phyloP scores from a whole-genome alignment of 306 rosid genomes.

The Hylodesmum podocarpum region DNA sequence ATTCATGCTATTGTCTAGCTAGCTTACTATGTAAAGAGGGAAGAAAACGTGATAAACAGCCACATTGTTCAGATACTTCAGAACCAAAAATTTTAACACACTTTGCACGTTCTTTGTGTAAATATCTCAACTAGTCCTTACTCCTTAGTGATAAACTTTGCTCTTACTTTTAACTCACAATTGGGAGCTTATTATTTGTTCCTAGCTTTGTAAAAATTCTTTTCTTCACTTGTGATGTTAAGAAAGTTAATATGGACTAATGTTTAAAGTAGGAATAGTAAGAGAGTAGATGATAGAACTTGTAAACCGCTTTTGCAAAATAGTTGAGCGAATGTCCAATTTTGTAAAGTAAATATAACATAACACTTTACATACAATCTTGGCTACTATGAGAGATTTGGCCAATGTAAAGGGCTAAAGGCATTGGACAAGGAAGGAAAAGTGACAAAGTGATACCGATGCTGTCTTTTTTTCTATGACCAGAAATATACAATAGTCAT shows the following conservation, averaged over 20 bases:
- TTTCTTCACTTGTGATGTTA: conserved; percentile 2
- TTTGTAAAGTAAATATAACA: neutral
- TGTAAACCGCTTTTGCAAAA: conserved; percentile 31
- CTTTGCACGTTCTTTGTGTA: conserved; percentile 11
- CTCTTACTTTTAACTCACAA: too few species aligned
- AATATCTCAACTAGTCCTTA: conserved; percentile 6
- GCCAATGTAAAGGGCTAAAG: conserved; percentile 24
- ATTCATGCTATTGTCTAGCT: conserved; percentile 7
- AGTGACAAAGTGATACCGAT: conserved; percentile 18
- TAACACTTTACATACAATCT: conserved; percentile 13
- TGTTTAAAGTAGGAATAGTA: neutral
- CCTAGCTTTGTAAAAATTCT: neutral
- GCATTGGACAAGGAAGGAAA: neutral
- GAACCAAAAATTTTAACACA: neutral
- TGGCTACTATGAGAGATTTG: conserved; percentile 26
- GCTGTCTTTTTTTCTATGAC: conserved; percentile 30
- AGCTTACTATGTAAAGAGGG: conserved; percentile 9
- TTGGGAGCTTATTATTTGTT: neutral
- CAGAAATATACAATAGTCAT: conserved; percentile 12
- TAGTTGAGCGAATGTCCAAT: conserved; percentile 14
- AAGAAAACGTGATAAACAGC: neutral
- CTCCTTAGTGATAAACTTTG: neutral
- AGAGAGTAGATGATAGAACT: neutral
- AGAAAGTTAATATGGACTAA: conserved; percentile 19
- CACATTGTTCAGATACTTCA: neutral